Percentiles rank a stretch among this genome's conserved stretches.
Evolutionary conservation across 2,329 filamentous ascomycete species (phyloP).

Genomic region (Hortaea werneckii): DNA sequence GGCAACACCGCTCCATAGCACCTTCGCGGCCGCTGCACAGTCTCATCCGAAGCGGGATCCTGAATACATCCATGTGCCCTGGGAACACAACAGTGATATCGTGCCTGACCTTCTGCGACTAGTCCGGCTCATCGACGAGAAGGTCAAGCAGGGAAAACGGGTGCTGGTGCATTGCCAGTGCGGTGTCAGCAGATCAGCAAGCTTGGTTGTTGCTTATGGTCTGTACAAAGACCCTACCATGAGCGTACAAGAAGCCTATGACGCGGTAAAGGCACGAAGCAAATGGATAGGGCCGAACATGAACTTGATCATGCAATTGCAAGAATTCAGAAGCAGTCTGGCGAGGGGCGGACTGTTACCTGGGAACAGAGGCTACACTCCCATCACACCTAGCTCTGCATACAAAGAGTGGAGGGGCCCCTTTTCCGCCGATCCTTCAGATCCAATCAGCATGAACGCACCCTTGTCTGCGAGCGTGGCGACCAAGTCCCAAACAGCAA

Average conservation of each 20-base stretch:
- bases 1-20: conserved; percentile 36
- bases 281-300: conserved; percentile 87
- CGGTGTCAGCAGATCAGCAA: conserved; percentile 74
- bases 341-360: conserved; percentile 25
- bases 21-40: conserved; percentile 15
- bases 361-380: conserved; percentile 22
- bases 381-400: conserved; percentile 24
- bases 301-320: conserved; percentile 81
- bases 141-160: conserved; percentile 62
- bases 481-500: conserved; percentile 3
- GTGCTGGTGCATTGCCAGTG: conserved; percentile 80
- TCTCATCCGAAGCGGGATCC: conserved; percentile 41
- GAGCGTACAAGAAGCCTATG: conserved; percentile 74
- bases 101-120: conserved; percentile 64
- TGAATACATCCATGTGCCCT: conserved; percentile 78
- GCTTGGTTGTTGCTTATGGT: conserved; percentile 76
- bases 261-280: conserved; percentile 69
- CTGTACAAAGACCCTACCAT: conserved; percentile 67
- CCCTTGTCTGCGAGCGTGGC: conserved; percentile 14
- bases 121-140: conserved; percentile 65
- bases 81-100: conserved; percentile 85
- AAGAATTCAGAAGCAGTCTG: conserved; percentile 56
- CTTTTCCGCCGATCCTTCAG: conserved; percentile 15
- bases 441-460: conserved; percentile 4
- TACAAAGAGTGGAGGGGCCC: conserved; percentile 23